Evolutionary conservation across 805 yeast species (phyloP).

Genomic region (Teunomyces cretensis): DNA sequence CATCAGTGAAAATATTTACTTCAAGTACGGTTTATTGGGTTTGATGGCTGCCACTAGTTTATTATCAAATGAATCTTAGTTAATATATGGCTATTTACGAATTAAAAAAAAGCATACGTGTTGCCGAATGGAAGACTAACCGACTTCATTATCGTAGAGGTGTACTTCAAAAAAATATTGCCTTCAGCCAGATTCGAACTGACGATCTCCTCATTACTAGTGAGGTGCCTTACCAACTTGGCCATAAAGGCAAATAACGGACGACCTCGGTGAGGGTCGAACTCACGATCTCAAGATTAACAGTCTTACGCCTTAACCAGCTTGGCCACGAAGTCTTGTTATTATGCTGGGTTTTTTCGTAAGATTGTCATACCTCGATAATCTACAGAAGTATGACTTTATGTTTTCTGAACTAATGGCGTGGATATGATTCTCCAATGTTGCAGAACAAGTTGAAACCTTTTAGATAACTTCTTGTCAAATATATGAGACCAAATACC

Average conservation of each 20-base stretch:
- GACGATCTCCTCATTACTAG: slow-evolving; percentile 38
- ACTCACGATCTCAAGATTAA: slow-evolving; percentile 38
- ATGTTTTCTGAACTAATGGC: too few relatives aligned
- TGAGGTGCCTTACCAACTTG: slow-evolving; percentile 37
- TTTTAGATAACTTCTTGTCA: too few relatives aligned
- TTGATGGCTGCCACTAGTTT: slow-evolving; percentile 70
- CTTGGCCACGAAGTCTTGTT: slow-evolving; percentile 27
- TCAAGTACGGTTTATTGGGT: slow-evolving; percentile 76
- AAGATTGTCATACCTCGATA: too few relatives aligned
- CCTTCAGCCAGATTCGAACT: slow-evolving; percentile 32
- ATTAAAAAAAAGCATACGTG: too few relatives aligned
- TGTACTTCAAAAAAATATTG: slow-evolving; percentile 13
- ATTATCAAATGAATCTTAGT: slow-evolving; percentile 27
- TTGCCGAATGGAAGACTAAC: too few relatives aligned
- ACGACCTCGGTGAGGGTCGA: slow-evolving; percentile 40
- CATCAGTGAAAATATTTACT: slow-evolving; percentile 82
- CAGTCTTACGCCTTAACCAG: slow-evolving; percentile 33
- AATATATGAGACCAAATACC: too few relatives aligned
- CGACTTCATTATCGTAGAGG: too few relatives aligned
- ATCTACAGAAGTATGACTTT: too few relatives aligned
- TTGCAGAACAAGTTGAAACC: too few relatives aligned
- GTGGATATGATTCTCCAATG: too few relatives aligned
- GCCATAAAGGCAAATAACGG: slow-evolving; percentile 22
- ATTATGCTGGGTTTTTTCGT: not conserved
- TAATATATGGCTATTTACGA: not conserved